Percentiles rank a stretch among this genome's conserved stretches.
Evolutionary conservation across 805 yeast genomes (phyloP).

Genomic region (Candida fluviatilis): DNA sequence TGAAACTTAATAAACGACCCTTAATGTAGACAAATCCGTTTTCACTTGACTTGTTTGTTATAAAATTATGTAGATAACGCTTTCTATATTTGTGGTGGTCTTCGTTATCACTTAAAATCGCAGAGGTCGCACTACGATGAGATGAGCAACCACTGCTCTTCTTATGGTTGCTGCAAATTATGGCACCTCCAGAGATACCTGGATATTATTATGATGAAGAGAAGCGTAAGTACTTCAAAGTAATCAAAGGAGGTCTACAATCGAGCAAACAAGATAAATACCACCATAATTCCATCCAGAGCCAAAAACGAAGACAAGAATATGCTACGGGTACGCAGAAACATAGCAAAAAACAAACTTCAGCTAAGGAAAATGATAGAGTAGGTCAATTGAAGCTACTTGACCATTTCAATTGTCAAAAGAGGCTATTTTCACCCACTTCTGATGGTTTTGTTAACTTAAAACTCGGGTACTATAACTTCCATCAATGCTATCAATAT

Average conservation of each 20-base stretch:
- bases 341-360: background rate
- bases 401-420: background rate
- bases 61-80: background rate
- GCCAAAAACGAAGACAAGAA: conserved; percentile 15
- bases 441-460: background rate
- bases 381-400: background rate
- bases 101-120: background rate
- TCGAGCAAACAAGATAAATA: conserved; percentile 11
- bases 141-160: background rate
- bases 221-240: conserved; percentile 27
- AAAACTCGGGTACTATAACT: background rate
- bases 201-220: conserved; percentile 29
- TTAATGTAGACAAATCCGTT: too few relatives aligned
- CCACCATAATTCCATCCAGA: conserved; percentile 26
- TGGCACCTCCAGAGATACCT: conserved; percentile 21
- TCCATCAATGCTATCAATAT: background rate
- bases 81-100: too few relatives aligned
- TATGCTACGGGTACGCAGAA: background rate
- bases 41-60: too few relatives aligned
- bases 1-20: background rate
- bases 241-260: conserved; percentile 24
- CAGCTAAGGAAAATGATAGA: background rate
- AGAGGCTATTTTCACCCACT: background rate
- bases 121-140: background rate
- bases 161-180: background rate